Evolutionary conservation across 192 early-diverging fungal species (phyloP).

Genomic region (Podila minutissima): DNA sequence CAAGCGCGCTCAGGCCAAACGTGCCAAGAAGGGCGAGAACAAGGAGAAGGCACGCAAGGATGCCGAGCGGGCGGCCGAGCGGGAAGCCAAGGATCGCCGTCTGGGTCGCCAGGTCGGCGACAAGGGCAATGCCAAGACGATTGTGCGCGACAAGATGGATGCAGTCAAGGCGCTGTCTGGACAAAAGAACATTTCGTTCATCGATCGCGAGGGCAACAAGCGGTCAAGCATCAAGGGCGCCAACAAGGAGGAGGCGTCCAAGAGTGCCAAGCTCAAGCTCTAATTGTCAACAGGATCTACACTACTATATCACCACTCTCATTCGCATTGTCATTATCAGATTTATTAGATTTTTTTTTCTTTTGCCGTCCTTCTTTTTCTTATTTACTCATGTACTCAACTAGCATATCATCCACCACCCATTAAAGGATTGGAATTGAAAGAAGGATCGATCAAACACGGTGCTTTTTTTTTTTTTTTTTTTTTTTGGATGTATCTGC

Average conservation of each 20-base stretch:
- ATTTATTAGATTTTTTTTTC: too few relatives aligned
- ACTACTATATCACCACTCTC: neutral
- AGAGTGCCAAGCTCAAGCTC: slow-evolving; percentile 50
- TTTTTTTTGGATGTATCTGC: too few relatives aligned
- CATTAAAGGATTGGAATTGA: neutral
- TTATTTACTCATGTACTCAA: neutral
- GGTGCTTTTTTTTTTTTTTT: too few relatives aligned
- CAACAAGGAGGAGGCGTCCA: slow-evolving; percentile 9
- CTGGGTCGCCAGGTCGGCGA: slow-evolving; percentile 45
- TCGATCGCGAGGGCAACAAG: slow-evolving; percentile 55
- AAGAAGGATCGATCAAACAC: neutral
- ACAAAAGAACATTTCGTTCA: slow-evolving; percentile 49
- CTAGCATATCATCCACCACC: neutral
- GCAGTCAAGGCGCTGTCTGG: slow-evolving; percentile 44
- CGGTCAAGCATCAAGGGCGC: slow-evolving; percentile 45
- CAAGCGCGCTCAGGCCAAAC: slow-evolving; percentile 74
- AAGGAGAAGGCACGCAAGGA: slow-evolving; percentile 66
- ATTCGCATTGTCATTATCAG: neutral
- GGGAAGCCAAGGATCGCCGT: slow-evolving; percentile 46
- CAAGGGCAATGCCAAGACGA: slow-evolving; percentile 52
- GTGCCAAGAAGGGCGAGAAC: slow-evolving; percentile 67
- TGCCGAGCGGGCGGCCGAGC: slow-evolving; percentile 55
- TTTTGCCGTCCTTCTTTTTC: neutral
- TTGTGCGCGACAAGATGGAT: slow-evolving; percentile 54
- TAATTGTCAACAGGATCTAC: slow-evolving; percentile 5